Percentiles rank a stretch among this genome's conserved stretches.
Evolutionary conservation across 108 stramenopile species (phyloP).

Genomic region (Skeletonema grethae): DNA sequence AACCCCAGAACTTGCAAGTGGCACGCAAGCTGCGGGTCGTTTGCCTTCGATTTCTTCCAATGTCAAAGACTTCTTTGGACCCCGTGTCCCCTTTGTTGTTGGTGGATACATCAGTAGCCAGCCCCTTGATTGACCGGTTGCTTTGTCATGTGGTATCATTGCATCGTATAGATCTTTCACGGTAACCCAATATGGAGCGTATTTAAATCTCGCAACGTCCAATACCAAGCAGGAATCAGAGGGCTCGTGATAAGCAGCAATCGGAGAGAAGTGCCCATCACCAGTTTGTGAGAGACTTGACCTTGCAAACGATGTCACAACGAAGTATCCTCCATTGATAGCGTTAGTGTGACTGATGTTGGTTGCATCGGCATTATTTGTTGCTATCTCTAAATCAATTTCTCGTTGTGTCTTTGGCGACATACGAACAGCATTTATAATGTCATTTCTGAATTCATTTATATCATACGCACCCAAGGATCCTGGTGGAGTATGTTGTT

Average conservation of each 20-base stretch:
- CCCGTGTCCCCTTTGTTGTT: conserved; percentile 6
- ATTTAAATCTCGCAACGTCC: conserved; percentile 66
- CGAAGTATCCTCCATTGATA: conserved; percentile 33
- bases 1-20: conserved; percentile 54
- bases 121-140: conserved; percentile 63
- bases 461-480: conserved; percentile 23
- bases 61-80: conserved; percentile 1
- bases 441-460: conserved; percentile 66
- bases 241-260: conserved; percentile 74
- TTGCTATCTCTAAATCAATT: conserved; percentile 22
- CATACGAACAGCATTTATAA: conserved; percentile 37
- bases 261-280: conserved; percentile 93
- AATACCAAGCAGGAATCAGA: conserved; percentile 59
- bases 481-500: background rate
- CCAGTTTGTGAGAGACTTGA: conserved; percentile 86
- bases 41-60: conserved; percentile 51
- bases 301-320: conserved; percentile 79
- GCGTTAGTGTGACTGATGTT: background rate
- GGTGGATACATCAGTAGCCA: conserved; percentile 74
- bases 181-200: conserved; percentile 91
- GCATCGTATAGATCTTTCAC: conserved; percentile 55
- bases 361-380: conserved; percentile 11
- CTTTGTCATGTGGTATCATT: conserved; percentile 61
- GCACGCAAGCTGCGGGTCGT: conserved; percentile 69
- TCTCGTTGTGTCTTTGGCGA: conserved; percentile 32